Evolutionary conservation across 2,329 filamentous ascomycete genomes (phyloP).

Genomic region (Trichoderma sp.): DNA sequence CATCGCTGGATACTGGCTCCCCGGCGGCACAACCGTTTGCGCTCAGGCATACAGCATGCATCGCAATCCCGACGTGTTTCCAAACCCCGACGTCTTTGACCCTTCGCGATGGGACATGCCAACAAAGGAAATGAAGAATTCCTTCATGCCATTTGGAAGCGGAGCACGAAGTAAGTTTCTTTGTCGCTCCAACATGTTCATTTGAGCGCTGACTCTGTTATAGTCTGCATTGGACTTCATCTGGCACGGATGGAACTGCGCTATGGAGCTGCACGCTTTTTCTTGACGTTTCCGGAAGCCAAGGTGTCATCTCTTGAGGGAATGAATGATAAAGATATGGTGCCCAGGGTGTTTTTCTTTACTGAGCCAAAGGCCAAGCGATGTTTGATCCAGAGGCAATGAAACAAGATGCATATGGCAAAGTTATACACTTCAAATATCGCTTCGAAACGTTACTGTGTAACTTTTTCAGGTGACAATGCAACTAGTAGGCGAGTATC

Average conservation of each 20-base stretch:
- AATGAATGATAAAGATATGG: constrained; percentile 44
- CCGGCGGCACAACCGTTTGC: background rate
- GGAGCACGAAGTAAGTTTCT: constrained; percentile 40
- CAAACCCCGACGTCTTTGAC: constrained; percentile 15
- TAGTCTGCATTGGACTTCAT: constrained; percentile 58
- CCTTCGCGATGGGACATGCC: background rate
- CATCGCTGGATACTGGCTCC: constrained; percentile 3
- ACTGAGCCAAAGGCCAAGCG: constrained; percentile 37
- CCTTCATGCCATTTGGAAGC: constrained; percentile 37
- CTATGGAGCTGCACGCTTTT: constrained; percentile 55
- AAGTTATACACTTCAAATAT: background rate
- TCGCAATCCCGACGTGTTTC: background rate
- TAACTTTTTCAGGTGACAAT: background rate
- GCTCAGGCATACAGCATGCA: constrained; percentile 15
- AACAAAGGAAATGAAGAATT: constrained; percentile 48
- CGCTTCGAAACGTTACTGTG: background rate
- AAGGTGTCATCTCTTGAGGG: constrained; percentile 39
- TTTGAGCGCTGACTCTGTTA: constrained; percentile 28
- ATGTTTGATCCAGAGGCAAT: constrained; percentile 33
- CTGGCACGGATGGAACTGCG: constrained; percentile 60
- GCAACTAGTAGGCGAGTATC: fast-evolving
- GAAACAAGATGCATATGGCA: background rate
- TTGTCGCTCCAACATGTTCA: constrained; percentile 38
- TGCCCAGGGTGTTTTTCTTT: constrained; percentile 38
- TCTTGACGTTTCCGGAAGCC: constrained; percentile 48